phyloP scores from a whole-genome alignment of 441 rosid species.

The Daphne laureola region DNA sequence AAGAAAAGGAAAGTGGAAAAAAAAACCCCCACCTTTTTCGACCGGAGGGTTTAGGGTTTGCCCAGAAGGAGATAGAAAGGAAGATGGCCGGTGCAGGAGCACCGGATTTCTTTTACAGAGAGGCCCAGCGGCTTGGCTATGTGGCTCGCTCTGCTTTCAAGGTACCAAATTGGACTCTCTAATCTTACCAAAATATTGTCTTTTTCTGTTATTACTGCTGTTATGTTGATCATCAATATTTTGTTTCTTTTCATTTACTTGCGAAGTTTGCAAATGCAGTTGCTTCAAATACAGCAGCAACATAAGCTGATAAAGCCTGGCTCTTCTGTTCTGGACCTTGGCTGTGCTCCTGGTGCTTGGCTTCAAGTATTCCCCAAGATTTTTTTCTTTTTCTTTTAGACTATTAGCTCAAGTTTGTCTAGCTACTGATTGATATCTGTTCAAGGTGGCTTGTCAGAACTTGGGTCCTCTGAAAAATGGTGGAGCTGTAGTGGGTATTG shows the following conservation, averaged over 20 bases:
- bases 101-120: constrained; percentile 94
- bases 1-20: too few species aligned
- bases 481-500: constrained; percentile 79
- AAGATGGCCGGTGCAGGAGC: constrained; percentile 75
- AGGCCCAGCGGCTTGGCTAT: constrained; percentile 96
- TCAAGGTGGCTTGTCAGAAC: constrained; percentile 91
- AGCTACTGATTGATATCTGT: constrained; percentile 3
- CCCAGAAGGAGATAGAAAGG: constrained; percentile 8
- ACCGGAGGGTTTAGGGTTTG: constrained; percentile 17
- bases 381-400: not conserved
- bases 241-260: not conserved
- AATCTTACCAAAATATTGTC: not conserved
- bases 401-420: constrained; percentile 1
- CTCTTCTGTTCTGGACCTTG: constrained; percentile 87
- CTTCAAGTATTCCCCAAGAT: constrained; percentile 62
- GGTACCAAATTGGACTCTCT: constrained; percentile 25
- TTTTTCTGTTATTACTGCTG: not conserved
- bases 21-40: constrained; percentile 2
- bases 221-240: not conserved
- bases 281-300: constrained; percentile 87
- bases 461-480: constrained; percentile 76
- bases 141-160: constrained; percentile 98
- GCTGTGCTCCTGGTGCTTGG: constrained; percentile 99
- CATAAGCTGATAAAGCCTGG: constrained; percentile 72
- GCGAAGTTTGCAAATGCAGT: constrained; percentile 25